Evolutionary conservation across 108 stramenopile genomes (phyloP).

Genomic region (Cyclotella choctawhatcheeana): DNA sequence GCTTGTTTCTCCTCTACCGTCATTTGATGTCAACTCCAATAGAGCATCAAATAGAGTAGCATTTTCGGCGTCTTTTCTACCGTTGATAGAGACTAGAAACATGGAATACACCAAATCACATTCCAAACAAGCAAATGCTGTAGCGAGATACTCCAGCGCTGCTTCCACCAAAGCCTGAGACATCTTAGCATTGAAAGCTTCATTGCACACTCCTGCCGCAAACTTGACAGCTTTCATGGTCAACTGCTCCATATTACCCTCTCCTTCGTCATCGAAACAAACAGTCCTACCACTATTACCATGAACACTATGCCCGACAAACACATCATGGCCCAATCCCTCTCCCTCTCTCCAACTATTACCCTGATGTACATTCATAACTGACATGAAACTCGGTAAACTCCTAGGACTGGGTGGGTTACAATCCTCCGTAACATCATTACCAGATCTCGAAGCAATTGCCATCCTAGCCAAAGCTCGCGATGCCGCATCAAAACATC

Average conservation of each 20-base stretch:
- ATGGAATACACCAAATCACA: slow-evolving; percentile 46
- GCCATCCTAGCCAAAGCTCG: slow-evolving; percentile 45
- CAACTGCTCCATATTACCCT: slow-evolving; percentile 33
- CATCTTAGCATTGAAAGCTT: not conserved
- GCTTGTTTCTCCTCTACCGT: not conserved
- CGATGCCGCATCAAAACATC: slow-evolving; percentile 43
- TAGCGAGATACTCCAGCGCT: slow-evolving; percentile 42
- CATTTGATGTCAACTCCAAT: slow-evolving; percentile 7
- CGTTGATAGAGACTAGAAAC: slow-evolving; percentile 3
- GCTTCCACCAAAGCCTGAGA: slow-evolving; percentile 32
- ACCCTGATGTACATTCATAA: slow-evolving; percentile 39
- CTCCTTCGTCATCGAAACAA: slow-evolving; percentile 22
- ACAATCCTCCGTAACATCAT: slow-evolving; percentile 19
- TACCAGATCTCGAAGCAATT: slow-evolving; percentile 24
- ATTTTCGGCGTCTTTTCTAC: not conserved
- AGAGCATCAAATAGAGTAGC: slow-evolving; percentile 23
- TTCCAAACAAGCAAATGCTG: slow-evolving; percentile 47
- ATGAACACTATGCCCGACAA: slow-evolving; percentile 43
- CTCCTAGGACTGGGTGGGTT: slow-evolving; percentile 47
- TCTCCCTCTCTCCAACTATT: not conserved
- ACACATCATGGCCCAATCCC: slow-evolving; percentile 9
- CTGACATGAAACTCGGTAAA: slow-evolving; percentile 45
- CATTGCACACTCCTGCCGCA: slow-evolving; percentile 33
- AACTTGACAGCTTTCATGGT: slow-evolving; percentile 22
- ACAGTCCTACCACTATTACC: slow-evolving; percentile 41